Evolutionary conservation across 495 filamentous ascomycete species (phyloP).

Genomic region (Trichoderma parareesei): DNA sequence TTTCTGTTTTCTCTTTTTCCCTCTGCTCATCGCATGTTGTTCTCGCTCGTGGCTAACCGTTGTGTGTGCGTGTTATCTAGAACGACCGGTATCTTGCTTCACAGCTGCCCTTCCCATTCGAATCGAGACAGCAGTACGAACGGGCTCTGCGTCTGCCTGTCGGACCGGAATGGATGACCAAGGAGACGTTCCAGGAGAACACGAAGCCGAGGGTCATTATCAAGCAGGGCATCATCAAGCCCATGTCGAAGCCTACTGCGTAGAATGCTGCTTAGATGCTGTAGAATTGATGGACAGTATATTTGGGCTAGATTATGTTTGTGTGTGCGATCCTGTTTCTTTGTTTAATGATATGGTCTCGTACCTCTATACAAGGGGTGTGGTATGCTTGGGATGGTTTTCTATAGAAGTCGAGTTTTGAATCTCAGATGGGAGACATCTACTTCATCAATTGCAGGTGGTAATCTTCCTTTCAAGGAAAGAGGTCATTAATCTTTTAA

Average conservation of each 20-base stretch:
- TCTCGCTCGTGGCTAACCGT: too few species aligned
- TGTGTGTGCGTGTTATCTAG: constrained; percentile 27
- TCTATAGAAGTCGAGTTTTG: not conserved
- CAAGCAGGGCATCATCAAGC: constrained; percentile 86
- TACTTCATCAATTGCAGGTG: not conserved
- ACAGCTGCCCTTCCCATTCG: constrained; percentile 76
- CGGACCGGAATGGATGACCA: constrained; percentile 91
- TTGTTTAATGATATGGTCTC: not conserved
- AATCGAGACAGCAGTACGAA: constrained; percentile 84
- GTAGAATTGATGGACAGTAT: not conserved
- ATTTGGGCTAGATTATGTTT: too few species aligned
- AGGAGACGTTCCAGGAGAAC: constrained; percentile 78
- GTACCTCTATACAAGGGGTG: not conserved
- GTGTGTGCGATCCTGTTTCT: not conserved
- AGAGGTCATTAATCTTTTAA: not conserved
- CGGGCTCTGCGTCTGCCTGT: constrained; percentile 76
- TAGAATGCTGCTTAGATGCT: constrained; percentile 17
- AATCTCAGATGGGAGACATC: not conserved
- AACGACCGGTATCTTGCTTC: constrained; percentile 82
- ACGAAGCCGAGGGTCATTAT: constrained; percentile 89
- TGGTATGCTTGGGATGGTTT: not conserved
- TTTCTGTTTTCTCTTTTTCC: too few species aligned
- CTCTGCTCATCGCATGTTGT: too few species aligned
- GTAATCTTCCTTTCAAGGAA: not conserved
- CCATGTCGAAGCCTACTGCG: constrained; percentile 71